Evolutionary conservation across 345 rosid genomes (phyloP).

Genomic region (Salix exigua): DNA sequence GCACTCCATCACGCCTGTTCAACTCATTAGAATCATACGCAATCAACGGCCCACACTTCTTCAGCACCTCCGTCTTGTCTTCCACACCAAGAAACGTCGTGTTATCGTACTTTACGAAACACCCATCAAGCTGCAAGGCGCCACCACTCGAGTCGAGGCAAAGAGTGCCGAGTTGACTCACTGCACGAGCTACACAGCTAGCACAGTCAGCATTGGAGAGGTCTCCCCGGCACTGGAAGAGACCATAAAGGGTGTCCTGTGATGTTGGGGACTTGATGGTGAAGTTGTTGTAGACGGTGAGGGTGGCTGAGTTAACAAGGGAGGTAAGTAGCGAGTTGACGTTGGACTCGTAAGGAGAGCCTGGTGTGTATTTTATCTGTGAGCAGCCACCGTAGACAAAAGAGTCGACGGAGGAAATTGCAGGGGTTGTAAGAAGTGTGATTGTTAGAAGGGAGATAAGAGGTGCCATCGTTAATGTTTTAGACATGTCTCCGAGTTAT

Average conservation of each 20-base stretch:
- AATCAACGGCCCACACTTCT: conserved; percentile 22
- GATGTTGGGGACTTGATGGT: conserved; percentile 15
- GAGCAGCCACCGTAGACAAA: conserved; percentile 32
- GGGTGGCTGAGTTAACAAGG: conserved; percentile 27
- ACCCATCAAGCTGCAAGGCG: conserved; percentile 32
- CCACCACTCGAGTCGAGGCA: conserved; percentile 25
- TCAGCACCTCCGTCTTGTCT: conserved; percentile 26
- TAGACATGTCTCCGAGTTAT: conserved; percentile 8
- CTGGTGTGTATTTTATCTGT: conserved; percentile 17
- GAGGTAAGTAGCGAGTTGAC: conserved; percentile 31
- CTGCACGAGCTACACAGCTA: conserved; percentile 22
- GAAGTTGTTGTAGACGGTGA: conserved; percentile 27
- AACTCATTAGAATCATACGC: conserved; percentile 15
- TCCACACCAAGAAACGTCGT: conserved; percentile 20
- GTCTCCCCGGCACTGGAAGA: conserved; percentile 37
- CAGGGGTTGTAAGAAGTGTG: conserved; percentile 2
- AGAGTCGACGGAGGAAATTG: conserved; percentile 16
- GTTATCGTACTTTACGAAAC: conserved; percentile 29
- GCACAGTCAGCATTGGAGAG: conserved; percentile 21
- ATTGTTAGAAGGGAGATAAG: background rate
- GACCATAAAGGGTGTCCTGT: conserved; percentile 25
- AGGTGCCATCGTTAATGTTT: background rate
- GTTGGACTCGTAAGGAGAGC: conserved; percentile 29
- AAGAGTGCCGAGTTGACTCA: conserved; percentile 22
- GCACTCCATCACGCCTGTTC: conserved; percentile 23